A percentile compares a stretch with the other conserved stretches of the same genome.
These are phyloP conservation scores for Pseudoscleropodium purum DNA, from an alignment of 225 moss, liverwort and hornwort genomes.

Conservation along the genomic window DNA sequence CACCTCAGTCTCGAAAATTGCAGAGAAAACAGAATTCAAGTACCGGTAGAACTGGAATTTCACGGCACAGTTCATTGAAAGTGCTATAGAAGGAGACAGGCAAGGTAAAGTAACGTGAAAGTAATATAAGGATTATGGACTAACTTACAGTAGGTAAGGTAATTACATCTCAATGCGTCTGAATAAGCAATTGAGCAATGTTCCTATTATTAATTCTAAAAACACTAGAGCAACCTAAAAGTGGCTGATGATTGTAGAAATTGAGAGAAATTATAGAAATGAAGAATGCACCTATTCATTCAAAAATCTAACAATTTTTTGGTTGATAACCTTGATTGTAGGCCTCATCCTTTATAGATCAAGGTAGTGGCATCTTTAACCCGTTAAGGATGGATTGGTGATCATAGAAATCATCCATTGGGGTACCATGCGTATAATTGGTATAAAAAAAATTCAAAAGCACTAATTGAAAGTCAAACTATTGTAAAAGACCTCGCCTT, in stretches of 20 bases:
- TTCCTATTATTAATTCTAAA: background rate
- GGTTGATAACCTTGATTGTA: background rate
- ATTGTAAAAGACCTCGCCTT: too few relatives aligned
- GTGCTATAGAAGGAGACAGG: background rate
- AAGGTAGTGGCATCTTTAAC: background rate
- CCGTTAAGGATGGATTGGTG: too few relatives aligned
- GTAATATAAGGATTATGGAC: background rate
- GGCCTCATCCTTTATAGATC: rapidly evolving
- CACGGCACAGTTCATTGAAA: background rate
- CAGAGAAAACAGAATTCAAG: background rate
- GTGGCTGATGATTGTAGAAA: background rate
- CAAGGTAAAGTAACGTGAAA: background rate
- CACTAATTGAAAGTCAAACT: too few relatives aligned
- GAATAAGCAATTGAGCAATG: background rate
- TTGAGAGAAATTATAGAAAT: background rate
- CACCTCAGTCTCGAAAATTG: background rate
- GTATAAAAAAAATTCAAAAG: too few relatives aligned
- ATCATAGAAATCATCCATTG: too few relatives aligned
- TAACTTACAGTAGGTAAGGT: background rate
- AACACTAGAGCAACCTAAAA: rapidly evolving
- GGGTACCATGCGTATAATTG: too few relatives aligned
- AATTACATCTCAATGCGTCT: background rate
- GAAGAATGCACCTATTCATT: background rate
- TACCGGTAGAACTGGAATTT: background rate
- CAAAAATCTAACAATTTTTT: background rate